Evolutionary conservation across 2,329 filamentous ascomycete species (phyloP), one percentile per base, ranked within the genome.

Genomic region (Calcarisporium arbuscula): DNA sequence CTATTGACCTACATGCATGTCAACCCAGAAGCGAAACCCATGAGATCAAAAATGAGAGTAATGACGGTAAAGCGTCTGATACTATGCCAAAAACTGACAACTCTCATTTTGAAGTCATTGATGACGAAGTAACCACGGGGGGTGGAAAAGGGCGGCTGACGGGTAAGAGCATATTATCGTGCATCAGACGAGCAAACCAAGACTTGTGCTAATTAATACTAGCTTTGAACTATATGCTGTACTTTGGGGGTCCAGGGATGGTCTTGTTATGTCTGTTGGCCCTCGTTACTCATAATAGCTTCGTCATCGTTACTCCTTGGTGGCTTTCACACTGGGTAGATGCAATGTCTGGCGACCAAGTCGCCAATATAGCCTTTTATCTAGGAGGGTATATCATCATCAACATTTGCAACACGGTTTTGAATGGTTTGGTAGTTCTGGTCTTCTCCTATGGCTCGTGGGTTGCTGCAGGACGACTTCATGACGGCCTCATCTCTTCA

Each of bases 271-370:
- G 63, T 20, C 44, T 69, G 5, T 12, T 52, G 3, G 52, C 57
- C 44, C 55, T 60, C 19, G 17, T 38, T 67, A 12, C 30, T 66
- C 5, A 53, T 53, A 19, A 62, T 64, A 26, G 50, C 59, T 5
- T 55, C 57, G 12, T 58, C n/a, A n/a, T 57, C 23, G 57, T 70
- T 33, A 56, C 52, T 7, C 60, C 60, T 4, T 46, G 67, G 16
- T 72, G 68, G 67, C 54, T 72, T 15, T 67, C 67, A 1, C 49
- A 67, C 17, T 73, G 69, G 69, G 67, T 71, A 2, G 64, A 67
- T n/a, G 67, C 67, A n/a, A n/a, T n/a, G 2, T 67, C 65, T 33
- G 54, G 54, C 19, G 55, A 57, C 12, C 51, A 62, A 12, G 57
- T 59, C n/a, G 52, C 64, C 20, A 53, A 67, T 23, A 54, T 67